Evolutionary conservation across 2,329 filamentous ascomycete genomes (phyloP).

Genomic region (Diaporthe sp.): DNA sequence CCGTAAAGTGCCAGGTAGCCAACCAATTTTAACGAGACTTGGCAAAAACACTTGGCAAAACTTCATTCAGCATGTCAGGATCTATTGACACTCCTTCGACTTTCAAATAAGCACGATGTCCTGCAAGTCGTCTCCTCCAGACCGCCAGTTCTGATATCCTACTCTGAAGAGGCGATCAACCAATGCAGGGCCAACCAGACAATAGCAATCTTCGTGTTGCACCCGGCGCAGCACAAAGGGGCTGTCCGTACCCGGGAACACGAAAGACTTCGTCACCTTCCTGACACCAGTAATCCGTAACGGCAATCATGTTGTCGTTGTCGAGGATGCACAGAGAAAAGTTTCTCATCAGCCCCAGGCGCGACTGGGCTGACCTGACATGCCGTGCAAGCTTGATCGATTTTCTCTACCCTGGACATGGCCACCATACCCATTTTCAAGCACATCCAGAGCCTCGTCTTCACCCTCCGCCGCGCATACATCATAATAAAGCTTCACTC

Average conservation of each 20-base stretch:
- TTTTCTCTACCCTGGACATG: not conserved
- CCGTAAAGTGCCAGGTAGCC: not conserved
- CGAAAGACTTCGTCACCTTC: not conserved
- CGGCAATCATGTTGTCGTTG: not conserved
- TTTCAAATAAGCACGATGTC: slow-evolving; percentile 9
- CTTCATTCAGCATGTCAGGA: not conserved
- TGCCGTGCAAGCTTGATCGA: not conserved
- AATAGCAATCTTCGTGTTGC: not conserved
- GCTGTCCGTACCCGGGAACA: not conserved
- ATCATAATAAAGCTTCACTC: not conserved
- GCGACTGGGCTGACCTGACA: not conserved
- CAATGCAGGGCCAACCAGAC: slow-evolving; percentile 10
- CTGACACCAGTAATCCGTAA: not conserved
- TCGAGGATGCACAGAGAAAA: not conserved
- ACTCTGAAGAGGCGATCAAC: not conserved
- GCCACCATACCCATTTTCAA: not conserved
- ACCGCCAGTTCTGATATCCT: slow-evolving; percentile 13
- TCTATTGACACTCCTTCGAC: not conserved
- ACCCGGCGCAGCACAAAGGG: not conserved
- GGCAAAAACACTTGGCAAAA: not conserved
- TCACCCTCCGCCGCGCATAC: not conserved
- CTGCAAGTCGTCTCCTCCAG: not conserved
- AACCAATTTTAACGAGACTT: not conserved
- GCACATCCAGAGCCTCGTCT: not conserved
- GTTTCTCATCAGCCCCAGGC: not conserved